Evolutionary conservation across 2,329 filamentous ascomycete species (phyloP), one percentile per base, ranked within the genome.

Genomic region (Graphiopsis chlorocephala): DNA sequence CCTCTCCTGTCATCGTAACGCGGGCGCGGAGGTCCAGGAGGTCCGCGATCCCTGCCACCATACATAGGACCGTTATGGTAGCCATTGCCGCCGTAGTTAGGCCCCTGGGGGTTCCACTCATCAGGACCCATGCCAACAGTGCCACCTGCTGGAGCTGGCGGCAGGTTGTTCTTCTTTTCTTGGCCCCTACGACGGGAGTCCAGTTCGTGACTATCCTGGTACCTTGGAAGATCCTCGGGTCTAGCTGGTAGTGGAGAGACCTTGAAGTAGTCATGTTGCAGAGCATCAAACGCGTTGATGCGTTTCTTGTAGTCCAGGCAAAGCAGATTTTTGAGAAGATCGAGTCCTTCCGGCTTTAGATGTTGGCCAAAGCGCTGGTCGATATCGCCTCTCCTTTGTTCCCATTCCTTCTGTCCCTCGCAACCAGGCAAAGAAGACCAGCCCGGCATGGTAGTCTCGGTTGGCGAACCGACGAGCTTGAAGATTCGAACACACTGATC

Each of bases 201-300:
- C n/a, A 98, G 83, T 77, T 99, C 95, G 78, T 99, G 95, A 52
- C 93, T 97, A 72, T 97, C 94, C 74, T 96, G 92, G 73, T 97
- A 98, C 17, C 82, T 85, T 2, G 95, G 95, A n/a, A 99, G 85
- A 59, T 98, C 93, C 68, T 90, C 89, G 1, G 95, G 92, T 63
- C 86, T 86, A 45, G 93, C 88, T 10, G 95, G 95, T 4, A 90
- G 82, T 4, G 95, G 95, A 1, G 85, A 78, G 64, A 86, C 90
- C 67, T 87, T 89, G 80, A 99, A 98, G 78, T 97, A 99, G 0
- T 92, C 88, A 73, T 99, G 95, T 68, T 96, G 86, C 25, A 99
- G 81, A 1, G 95, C 95, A 78, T 99, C 95, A 28, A 96, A 90
- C 0, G 95, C 95, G 74, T 98, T 99, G 75, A 96, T 89, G 59